Conservation (phyloP, 139 green algal species). For the Eudorina sp. region DNA sequence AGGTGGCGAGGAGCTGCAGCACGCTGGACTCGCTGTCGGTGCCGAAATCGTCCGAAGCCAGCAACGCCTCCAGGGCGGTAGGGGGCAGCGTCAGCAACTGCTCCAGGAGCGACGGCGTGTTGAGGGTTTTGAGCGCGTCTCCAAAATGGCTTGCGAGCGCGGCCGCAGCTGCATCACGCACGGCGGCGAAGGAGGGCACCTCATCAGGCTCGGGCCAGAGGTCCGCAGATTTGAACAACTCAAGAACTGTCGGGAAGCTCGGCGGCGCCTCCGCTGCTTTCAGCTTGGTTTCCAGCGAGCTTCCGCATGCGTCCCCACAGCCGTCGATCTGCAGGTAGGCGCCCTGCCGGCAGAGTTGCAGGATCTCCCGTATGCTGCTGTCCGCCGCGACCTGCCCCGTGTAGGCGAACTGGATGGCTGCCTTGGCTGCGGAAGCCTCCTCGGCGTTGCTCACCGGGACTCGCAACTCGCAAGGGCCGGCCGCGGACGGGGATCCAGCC, state of each 20-base stretch:
- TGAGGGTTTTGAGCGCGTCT: background rate
- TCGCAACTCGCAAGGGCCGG: background rate
- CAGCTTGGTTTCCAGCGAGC: background rate
- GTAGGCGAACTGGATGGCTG: background rate
- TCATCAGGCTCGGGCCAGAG: background rate
- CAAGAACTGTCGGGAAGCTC: background rate
- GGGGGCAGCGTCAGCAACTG: background rate
- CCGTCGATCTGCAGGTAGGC: background rate
- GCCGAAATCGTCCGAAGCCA: background rate
- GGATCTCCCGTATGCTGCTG: background rate
- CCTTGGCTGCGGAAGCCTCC: background rate
- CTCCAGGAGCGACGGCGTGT: background rate
- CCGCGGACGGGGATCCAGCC: too few relatives aligned
- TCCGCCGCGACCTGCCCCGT: background rate
- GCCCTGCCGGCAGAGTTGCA: background rate
- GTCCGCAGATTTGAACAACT: background rate
- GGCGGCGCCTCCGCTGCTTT: background rate
- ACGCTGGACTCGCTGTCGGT: constrained; percentile 21
- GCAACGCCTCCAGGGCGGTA: background rate
- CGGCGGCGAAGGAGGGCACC: background rate
- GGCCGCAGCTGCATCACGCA: background rate
- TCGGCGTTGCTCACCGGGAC: background rate
- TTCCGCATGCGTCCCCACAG: background rate
- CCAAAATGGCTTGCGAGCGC: background rate
- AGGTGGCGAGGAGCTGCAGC: background rate